These are phyloP conservation scores for Volvox carteri DNA, from an alignment of 163 green algal genomes.

Conservation along the genomic window DNA sequence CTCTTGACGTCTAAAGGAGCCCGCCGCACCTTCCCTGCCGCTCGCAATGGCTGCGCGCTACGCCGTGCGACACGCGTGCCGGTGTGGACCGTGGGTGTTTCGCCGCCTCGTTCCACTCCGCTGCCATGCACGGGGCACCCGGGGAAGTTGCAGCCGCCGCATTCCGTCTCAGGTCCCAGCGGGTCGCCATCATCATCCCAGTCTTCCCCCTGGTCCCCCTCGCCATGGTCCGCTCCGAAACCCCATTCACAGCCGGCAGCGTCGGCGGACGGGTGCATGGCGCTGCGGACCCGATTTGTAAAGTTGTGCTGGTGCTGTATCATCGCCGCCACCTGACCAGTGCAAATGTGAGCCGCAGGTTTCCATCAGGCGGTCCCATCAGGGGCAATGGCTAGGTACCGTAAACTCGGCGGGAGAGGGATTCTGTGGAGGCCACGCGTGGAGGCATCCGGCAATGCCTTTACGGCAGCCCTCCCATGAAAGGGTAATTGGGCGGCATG, in stretches of 20 bases:
- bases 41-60: too few species aligned
- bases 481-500: too few species aligned
- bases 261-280: not conserved
- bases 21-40: too few species aligned
- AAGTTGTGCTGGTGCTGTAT: slow-evolving; percentile 6
- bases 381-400: too few species aligned
- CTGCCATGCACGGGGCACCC: slow-evolving; percentile 43
- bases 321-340: slow-evolving; percentile 10
- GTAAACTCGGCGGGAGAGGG: too few species aligned
- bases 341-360: too few species aligned
- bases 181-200: not conserved
- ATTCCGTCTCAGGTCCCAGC: not conserved
- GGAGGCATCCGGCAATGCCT: too few species aligned
- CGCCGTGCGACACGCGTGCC: too few species aligned
- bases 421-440: too few species aligned
- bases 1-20: too few species aligned
- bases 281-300: not conserved
- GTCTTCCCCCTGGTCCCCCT: not conserved
- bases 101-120: not conserved
- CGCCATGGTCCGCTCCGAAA: not conserved
- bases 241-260: not conserved
- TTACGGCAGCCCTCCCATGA: too few species aligned
- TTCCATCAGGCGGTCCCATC: too few species aligned
- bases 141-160: slow-evolving; percentile 33
- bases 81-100: not conserved